Evolutionary conservation across 2,329 filamentous ascomycete genomes (phyloP).

Genomic region (Ophiocordyceps australis): DNA sequence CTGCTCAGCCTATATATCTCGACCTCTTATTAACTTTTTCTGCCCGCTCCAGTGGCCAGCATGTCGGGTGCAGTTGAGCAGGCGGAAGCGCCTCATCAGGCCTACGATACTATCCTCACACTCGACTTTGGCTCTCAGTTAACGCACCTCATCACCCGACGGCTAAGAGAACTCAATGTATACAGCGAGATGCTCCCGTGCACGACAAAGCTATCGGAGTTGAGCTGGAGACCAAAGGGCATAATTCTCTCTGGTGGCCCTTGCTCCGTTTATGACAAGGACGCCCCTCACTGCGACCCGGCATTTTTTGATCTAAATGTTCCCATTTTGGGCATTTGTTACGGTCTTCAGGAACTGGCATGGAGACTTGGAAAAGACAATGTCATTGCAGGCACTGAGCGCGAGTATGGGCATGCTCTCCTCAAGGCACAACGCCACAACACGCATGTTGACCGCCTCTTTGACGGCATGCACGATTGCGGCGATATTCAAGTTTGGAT

Average conservation of each 20-base stretch:
- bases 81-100: neutral
- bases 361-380: conserved; percentile 25
- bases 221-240: conserved; percentile 65
- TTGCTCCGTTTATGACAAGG: conserved; percentile 66
- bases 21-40: too few species aligned
- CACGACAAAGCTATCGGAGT: conserved; percentile 60
- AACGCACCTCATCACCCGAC: conserved; percentile 54
- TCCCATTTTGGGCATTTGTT: conserved; percentile 11
- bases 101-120: conserved; percentile 38
- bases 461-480: conserved; percentile 50
- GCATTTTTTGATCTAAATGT: conserved; percentile 19
- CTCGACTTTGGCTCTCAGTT: conserved; percentile 44
- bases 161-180: conserved; percentile 53
- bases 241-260: conserved; percentile 43
- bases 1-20: too few species aligned
- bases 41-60: too few species aligned
- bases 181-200: conserved; percentile 82
- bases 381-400: conserved; percentile 5
- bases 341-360: conserved; percentile 35
- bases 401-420: conserved; percentile 4
- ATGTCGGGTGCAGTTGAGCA: neutral
- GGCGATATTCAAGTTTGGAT: conserved; percentile 44
- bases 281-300: conserved; percentile 59
- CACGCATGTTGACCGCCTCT: conserved; percentile 58
- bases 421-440: conserved; percentile 7